Percentiles rank a stretch among this genome's conserved stretches.
Conservation (phyloP, 129 eudicot species). For the Artemisia tridentata region DNA sequence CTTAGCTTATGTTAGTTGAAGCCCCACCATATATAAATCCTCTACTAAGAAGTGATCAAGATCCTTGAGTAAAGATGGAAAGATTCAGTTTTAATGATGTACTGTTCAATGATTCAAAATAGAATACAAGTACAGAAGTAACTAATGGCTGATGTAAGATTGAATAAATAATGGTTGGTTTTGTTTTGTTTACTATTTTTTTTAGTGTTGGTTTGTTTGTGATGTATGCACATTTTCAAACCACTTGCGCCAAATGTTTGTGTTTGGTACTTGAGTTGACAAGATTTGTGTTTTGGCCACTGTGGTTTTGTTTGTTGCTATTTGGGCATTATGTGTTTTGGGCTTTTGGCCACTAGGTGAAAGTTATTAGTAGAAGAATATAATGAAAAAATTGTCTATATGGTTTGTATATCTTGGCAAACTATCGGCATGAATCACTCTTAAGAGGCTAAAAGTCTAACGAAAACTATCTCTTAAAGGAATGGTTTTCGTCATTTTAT, state of each 20-base stretch:
- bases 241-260: conserved; percentile 6
- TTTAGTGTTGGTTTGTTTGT: conserved; percentile 34
- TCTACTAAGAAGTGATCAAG: conserved; percentile 39
- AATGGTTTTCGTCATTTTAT: no score
- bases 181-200: conserved; percentile 1
- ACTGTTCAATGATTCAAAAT: conserved; percentile 25
- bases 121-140: conserved; percentile 32
- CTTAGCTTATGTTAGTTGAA: conserved; percentile 24
- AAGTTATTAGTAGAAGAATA: no score
- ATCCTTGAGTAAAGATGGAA: conserved; percentile 23
- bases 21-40: conserved; percentile 39
- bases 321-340: not conserved
- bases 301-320: conserved; percentile 1
- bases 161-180: conserved; percentile 25
- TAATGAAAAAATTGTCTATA: not conserved
- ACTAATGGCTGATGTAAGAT: conserved; percentile 40
- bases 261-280: conserved; percentile 11
- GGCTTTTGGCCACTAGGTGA: not conserved
- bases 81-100: conserved; percentile 38
- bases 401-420: not conserved
- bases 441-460: no score
- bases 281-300: conserved; percentile 4
- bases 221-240: conserved; percentile 26
- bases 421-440: no score
- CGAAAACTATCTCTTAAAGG: no score